These are phyloP conservation scores for Ophiostoma ips DNA, from an alignment of 2,329 filamentous ascomycete species.

Conservation along the genomic window DNA sequence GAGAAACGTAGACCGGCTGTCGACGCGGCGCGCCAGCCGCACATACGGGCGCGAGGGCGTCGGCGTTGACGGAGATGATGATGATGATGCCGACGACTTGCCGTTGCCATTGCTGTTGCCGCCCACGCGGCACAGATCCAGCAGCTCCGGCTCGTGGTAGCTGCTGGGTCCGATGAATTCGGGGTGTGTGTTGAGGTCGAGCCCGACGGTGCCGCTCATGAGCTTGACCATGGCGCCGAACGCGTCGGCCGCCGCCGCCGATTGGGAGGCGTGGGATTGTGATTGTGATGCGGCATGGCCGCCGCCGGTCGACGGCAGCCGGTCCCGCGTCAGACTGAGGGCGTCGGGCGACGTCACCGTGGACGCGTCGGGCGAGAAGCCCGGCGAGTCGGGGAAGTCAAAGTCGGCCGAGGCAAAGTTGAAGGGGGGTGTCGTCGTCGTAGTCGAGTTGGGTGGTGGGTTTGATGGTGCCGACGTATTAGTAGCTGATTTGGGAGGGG, in stretches of 20 bases:
- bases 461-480: too few relatives aligned
- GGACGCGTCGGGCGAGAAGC: neutral
- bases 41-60: conserved; percentile 5
- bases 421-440: neutral
- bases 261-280: neutral
- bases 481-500: too few relatives aligned
- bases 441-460: too few relatives aligned
- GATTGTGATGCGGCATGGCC: neutral
- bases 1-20: conserved; percentile 23
- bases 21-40: conserved; percentile 21
- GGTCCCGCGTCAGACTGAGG: neutral
- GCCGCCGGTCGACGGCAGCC: too few relatives aligned
- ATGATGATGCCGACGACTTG: too few relatives aligned
- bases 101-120: conserved; percentile 13
- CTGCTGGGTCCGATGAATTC: conserved; percentile 46
- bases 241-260: neutral
- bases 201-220: conserved; percentile 8
- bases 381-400: neutral
- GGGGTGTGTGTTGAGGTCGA: conserved; percentile 44
- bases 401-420: neutral
- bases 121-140: conserved; percentile 42
- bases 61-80: neutral
- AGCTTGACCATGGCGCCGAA: conserved; percentile 1
- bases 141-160: conserved; percentile 42
- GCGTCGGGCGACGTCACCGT: neutral